These are phyloP conservation scores for Fragilariopsis cylindrus DNA, from an alignment of 108 stramenopile genomes.

Conservation along the genomic window DNA sequence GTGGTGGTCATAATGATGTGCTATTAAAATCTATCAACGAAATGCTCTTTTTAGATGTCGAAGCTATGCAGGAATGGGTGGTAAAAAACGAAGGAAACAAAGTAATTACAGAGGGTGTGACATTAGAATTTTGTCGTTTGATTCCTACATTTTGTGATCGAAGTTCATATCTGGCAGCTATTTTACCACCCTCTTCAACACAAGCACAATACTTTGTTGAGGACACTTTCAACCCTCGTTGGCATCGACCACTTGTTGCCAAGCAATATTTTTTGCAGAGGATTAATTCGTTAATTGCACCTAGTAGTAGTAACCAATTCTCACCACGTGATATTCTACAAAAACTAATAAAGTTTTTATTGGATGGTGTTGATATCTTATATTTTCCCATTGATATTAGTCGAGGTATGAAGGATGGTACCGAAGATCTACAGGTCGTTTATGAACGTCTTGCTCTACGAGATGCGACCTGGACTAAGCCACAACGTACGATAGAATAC, in stretches of 20 bases:
- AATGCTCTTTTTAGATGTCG: background rate
- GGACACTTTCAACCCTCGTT: background rate
- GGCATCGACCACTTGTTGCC: background rate
- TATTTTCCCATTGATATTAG: constrained; percentile 15
- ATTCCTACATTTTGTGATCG: constrained; percentile 4
- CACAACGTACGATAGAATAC: constrained; percentile 7
- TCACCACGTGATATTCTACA: background rate
- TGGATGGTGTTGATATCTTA: constrained; percentile 11
- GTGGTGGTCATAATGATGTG: background rate
- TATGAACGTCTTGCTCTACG: constrained; percentile 21
- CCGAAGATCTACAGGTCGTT: constrained; percentile 1
- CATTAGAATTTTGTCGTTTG: background rate
- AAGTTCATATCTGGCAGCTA: background rate
- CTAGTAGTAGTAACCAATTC: background rate
- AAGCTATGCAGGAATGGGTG: background rate
- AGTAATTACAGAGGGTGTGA: background rate
- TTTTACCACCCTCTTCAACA: background rate
- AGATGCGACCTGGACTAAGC: constrained; percentile 15
- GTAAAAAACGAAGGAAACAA: background rate
- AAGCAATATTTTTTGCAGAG: background rate
- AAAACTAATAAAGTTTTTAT: background rate
- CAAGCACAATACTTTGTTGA: background rate
- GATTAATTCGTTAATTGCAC: background rate
- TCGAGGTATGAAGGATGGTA: constrained; percentile 13
- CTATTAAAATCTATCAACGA: background rate